Evolutionary conservation across 1,284 basidiomycete species (phyloP), one percentile per base, ranked within the genome.

Genomic region (Thecaphora thlaspeos): DNA sequence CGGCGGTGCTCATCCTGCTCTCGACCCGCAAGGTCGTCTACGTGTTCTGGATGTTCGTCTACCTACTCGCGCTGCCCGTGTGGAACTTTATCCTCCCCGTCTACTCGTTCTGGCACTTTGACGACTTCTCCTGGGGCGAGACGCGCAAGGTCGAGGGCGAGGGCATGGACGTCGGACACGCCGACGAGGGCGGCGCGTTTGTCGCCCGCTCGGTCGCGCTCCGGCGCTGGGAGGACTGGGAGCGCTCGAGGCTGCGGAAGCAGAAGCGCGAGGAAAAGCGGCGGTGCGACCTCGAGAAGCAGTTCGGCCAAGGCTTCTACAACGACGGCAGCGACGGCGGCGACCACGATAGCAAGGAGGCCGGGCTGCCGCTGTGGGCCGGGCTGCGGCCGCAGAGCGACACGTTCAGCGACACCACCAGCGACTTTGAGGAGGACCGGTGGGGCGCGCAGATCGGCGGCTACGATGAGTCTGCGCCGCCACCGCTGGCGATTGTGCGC

Each of bases 71-170:
- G 34, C 77, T 78, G 78, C 93, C 93, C 4, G 82, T 96, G 30
- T 97, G 93, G 84, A 90, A 88, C 70, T 96, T 98, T 85, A 88
- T 95, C 84, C 81, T 98, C n/a, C 94, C 94, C 0, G 81, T 97
- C 44, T 97, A 97, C 80, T 94, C 92, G 1, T 97, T 96, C 87
- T 98, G 94, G 94, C 90, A 90, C 79, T 95, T 97, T 91, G 93
- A 96, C 79, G 92, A 95, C 80, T 96, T 96, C 81, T 87, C 88
- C 77, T 96, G 92, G 93, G 94, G 92, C 36, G 93, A 90, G 78
- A 92, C 90, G 17, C 90, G 92, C 82, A 84, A 96, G 48, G 92
- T 98, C 62, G 88, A 96, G 53, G 93, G 92, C 51, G 94, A 98
- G 75, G 90, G 91, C 75, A 95, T 94, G 85, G 97, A 95, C 81